phyloP scores from a whole-genome alignment of 805 yeast genomes.

The Wickerhamiella nectarea region DNA sequence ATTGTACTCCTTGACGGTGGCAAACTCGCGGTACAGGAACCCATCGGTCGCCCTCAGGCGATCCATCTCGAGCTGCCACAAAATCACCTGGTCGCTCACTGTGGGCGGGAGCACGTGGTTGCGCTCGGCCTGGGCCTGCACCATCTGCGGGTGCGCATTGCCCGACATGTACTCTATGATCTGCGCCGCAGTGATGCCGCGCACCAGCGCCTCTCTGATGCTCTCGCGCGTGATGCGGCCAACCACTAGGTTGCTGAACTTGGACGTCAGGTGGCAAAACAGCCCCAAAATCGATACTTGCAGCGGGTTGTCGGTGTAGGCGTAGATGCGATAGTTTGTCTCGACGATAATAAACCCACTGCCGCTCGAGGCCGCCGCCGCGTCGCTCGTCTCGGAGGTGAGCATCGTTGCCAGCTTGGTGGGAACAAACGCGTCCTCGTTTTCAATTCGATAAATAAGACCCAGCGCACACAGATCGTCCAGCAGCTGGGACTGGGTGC shows the following conservation, averaged over 20 bases:
- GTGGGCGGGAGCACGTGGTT: constrained; percentile 76
- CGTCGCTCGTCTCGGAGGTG: constrained; percentile 53
- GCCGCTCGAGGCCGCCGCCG: constrained; percentile 20
- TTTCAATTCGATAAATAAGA: constrained; percentile 52
- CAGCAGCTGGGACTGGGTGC: constrained; percentile 73
- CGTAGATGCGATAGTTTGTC: constrained; percentile 85
- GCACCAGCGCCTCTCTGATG: constrained; percentile 63
- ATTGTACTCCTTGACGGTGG: constrained; percentile 62
- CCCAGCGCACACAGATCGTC: constrained; percentile 88
- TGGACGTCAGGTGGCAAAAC: constrained; percentile 69
- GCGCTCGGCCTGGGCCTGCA: constrained; percentile 32
- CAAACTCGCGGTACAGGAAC: constrained; percentile 73
- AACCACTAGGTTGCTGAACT: constrained; percentile 84
- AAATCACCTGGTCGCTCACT: constrained; percentile 86
- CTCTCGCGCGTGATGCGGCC: constrained; percentile 92
- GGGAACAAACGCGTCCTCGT: constrained; percentile 66
- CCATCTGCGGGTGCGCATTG: constrained; percentile 91
- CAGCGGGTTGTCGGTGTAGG: constrained; percentile 85
- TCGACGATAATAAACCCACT: constrained; percentile 80
- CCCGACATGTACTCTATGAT: constrained; percentile 76
- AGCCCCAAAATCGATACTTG: constrained; percentile 86
- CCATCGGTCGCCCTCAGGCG: constrained; percentile 82
- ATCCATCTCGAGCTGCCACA: constrained; percentile 95
- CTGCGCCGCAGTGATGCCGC: constrained; percentile 92
- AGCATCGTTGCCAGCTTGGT: constrained; percentile 80